Evolutionary conservation across 139 green algal genomes (phyloP).

Genomic region (Mesotaenium endlicherianum): DNA sequence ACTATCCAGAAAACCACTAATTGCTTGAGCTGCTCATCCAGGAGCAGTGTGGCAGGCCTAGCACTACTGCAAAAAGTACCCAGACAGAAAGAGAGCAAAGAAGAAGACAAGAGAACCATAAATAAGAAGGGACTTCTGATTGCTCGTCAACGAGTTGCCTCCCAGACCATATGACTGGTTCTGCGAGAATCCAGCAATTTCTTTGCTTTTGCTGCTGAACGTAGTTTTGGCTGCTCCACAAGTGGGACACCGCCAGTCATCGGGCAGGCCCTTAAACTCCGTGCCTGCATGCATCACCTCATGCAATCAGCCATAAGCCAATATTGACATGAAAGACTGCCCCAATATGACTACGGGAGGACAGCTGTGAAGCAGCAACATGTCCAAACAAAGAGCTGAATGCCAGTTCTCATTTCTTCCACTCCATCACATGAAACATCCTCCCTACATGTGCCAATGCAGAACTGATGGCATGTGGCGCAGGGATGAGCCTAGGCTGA

Average conservation of each 20-base stretch:
- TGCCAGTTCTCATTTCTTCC: not conserved
- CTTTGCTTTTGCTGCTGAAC: conserved; percentile 66
- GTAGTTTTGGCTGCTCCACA: conserved; percentile 74
- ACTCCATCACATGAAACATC: not conserved
- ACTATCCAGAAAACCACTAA: too few relatives aligned
- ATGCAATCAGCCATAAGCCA: too few relatives aligned
- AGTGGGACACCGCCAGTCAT: conserved; percentile 89
- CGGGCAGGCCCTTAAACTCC: conserved; percentile 71
- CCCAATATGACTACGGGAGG: too few relatives aligned
- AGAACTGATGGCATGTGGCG: too few relatives aligned
- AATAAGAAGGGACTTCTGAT: conserved; percentile 88
- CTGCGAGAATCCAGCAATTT: conserved; percentile 87
- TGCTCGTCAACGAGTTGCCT: conserved; percentile 82
- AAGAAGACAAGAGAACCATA: conserved; percentile 79
- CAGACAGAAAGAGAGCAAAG: conserved; percentile 84
- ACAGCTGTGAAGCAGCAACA: too few relatives aligned
- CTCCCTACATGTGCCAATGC: too few relatives aligned
- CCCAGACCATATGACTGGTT: conserved; percentile 86
- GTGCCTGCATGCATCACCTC: conserved; percentile 18
- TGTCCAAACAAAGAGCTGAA: too few relatives aligned
- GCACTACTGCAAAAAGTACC: conserved; percentile 83
- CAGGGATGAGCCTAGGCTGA: too few relatives aligned
- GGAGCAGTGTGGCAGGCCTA: too few relatives aligned
- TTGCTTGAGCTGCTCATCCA: too few relatives aligned
- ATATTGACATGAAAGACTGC: too few relatives aligned